These are phyloP conservation scores for Blastobotrys mokoenaii DNA, from an alignment of 805 yeast genomes.

Conservation along the genomic window DNA sequence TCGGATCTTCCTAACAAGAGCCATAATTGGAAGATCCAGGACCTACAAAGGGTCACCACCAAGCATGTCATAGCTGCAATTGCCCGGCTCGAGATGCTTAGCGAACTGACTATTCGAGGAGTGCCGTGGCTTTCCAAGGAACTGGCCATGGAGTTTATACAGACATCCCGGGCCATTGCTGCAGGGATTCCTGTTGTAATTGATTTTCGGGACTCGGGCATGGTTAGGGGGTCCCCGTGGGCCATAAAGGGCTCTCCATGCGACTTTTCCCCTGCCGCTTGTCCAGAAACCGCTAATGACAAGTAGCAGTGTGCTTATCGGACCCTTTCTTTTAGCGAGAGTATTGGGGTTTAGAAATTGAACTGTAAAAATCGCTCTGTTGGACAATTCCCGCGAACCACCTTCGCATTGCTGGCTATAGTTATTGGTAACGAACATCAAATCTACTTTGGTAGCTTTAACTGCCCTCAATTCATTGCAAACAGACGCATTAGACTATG, in stretches of 20 bases:
- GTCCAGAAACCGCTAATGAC: too few species aligned
- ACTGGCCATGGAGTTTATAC: constrained; percentile 18
- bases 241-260: constrained; percentile 27
- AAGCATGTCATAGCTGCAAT: constrained; percentile 22
- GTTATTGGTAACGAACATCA: too few species aligned
- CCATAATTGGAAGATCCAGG: constrained; percentile 25
- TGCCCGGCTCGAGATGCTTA: constrained; percentile 28
- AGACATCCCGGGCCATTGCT: constrained; percentile 17
- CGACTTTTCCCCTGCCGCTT: too few species aligned
- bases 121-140: constrained; percentile 42
- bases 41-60: constrained; percentile 17
- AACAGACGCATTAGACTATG: too few species aligned
- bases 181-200: constrained; percentile 18
- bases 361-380: too few species aligned
- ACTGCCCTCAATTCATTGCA: too few species aligned
- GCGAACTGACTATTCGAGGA: constrained; percentile 35
- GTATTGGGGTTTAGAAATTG: too few species aligned
- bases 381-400: too few species aligned
- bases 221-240: constrained; percentile 42
- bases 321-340: too few species aligned
- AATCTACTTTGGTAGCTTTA: too few species aligned
- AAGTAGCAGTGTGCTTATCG: too few species aligned
- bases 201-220: constrained; percentile 42
- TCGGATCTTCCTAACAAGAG: constrained; percentile 29
- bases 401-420: too few species aligned